Evolutionary conservation across 2,329 filamentous ascomycete species (phyloP), one percentile per base, ranked within the genome.

Genomic region (Fusarium veterinarium): DNA sequence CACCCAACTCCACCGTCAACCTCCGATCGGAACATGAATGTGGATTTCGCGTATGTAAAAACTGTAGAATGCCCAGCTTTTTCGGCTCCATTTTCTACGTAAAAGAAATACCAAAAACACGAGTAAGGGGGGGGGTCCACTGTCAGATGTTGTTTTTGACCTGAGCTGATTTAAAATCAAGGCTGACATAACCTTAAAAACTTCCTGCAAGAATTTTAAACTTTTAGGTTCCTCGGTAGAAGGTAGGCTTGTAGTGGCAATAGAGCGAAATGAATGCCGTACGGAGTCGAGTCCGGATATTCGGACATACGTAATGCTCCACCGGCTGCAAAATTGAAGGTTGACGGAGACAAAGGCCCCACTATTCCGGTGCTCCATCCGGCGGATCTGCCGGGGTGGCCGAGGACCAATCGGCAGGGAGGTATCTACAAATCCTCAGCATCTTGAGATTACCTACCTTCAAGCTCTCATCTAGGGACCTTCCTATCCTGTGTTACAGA

Each of bases 11-110:
- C 69, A 72, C 69, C 41, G 19, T 25, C 16, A 23, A 20, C 20
- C 53, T 57, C 69, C 69, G 69, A 63, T 58, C 48, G 69, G 69
- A 67, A 55, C 23, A 13, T 3, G n/a, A 35, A 28, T 35, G 62
- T 67, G 67, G 68, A 61, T 71, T 64, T 61, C 23, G 44, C 28
- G 20, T 71, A 58, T 64, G 59, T 60, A 40, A 64, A n/a, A 35
- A 31, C 41, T 46, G 25, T 49, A 45, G 10, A 45, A 69, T 52
- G 72, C 72, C 72, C 52, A 74, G 72, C 52, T 35, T 63, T 59
- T 68, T 55, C 23, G 62, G 49, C 66, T 72, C 72, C 71, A 73
- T 73, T 61, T 71, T 69, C 63, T 74, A 74, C 72, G 72, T 74
- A 74, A 74, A 72, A 74, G 69, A 75, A 74, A 74, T 38, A 7